These are phyloP conservation scores for Hericium erinaceus DNA, from an alignment of 768 basidiomycete species.

Conservation along the genomic window DNA sequence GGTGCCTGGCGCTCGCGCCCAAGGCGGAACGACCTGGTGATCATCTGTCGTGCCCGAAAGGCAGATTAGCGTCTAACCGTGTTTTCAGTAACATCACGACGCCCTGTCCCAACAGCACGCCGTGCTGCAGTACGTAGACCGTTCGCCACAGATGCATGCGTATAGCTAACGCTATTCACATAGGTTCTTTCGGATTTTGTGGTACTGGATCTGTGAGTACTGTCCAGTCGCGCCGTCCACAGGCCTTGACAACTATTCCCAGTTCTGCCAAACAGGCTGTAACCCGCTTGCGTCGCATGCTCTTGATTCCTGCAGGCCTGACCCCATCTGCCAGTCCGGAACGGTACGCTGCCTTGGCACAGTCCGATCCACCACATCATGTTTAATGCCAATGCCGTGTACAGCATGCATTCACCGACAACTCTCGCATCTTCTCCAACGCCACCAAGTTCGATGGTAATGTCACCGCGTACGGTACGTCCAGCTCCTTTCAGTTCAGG, in stretches of 20 bases:
- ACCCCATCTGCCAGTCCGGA: slow-evolving; percentile 59
- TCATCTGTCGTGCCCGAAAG: neutral
- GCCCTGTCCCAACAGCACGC: slow-evolving; percentile 27
- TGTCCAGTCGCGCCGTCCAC: neutral
- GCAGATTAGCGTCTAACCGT: neutral
- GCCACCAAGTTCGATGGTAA: slow-evolving; percentile 66
- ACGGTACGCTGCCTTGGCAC: slow-evolving; percentile 28
- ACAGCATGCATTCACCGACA: slow-evolving; percentile 55
- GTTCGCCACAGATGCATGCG: neutral
- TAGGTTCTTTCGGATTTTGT: slow-evolving; percentile 49
- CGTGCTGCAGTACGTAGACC: slow-evolving; percentile 34
- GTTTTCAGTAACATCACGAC: slow-evolving; percentile 27
- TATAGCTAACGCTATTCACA: neutral
- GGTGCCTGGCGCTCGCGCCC: neutral
- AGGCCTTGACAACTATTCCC: slow-evolving; percentile 8
- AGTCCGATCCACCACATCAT: neutral
- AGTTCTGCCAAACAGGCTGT: slow-evolving; percentile 86
- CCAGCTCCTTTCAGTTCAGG: neutral
- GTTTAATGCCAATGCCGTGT: neutral
- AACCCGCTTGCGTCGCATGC: slow-evolving; percentile 63
- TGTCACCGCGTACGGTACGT: slow-evolving; percentile 51
- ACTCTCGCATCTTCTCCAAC: slow-evolving; percentile 59
- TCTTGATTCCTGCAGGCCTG: slow-evolving; percentile 58
- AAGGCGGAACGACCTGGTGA: neutral
- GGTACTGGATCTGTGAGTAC: slow-evolving; percentile 31